phyloP scores from a whole-genome alignment of 371 early-diverging fungal genomes.

The Saksenaea oblongispora region DNA sequence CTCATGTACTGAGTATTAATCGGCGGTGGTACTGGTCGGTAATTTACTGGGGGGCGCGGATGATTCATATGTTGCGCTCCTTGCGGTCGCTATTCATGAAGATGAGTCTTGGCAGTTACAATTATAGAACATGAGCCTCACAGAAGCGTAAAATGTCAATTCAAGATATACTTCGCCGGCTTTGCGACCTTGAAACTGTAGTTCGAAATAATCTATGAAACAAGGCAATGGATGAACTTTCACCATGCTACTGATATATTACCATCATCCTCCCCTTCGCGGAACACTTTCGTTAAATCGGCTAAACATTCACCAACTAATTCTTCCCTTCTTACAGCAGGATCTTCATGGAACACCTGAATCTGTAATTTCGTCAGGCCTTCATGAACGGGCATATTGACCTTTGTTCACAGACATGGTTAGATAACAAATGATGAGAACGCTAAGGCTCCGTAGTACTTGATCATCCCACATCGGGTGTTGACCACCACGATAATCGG shows the following conservation, averaged over 20 bases:
- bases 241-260: not conserved
- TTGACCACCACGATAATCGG: conserved; percentile 51
- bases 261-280: conserved; percentile 1
- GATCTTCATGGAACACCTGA: conserved; percentile 35
- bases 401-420: conserved; percentile 19
- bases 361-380: conserved; percentile 35
- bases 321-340: not conserved
- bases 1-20: not conserved
- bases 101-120: not conserved
- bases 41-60: not conserved
- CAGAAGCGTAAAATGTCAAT: not conserved
- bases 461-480: conserved; percentile 57
- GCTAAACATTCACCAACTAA: not conserved
- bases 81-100: not conserved
- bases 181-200: not conserved
- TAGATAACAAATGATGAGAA: not conserved
- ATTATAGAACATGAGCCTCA: not conserved
- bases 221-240: not conserved
- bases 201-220: not conserved
- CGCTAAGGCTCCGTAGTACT: conserved; percentile 23
- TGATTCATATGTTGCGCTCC: not conserved
- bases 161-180: not conserved
- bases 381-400: conserved; percentile 44
- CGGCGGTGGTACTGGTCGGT: not conserved
- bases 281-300: not conserved